Conservation (phyloP, 176 grass and related monocot genomes). For the Lolium multiflorum region DNA sequence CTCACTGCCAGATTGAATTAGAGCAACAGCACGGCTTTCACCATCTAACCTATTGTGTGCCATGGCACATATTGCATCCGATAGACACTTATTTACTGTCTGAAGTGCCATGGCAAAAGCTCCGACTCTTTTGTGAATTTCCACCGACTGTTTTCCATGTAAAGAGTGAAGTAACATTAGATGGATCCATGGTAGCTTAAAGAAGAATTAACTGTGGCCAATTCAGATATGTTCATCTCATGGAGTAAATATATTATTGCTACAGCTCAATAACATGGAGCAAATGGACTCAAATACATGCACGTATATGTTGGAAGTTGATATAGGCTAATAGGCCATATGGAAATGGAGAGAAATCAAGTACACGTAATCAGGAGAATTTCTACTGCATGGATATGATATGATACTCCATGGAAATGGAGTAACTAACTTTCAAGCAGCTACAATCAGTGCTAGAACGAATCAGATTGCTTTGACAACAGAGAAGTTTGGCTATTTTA, state of each 20-base stretch:
- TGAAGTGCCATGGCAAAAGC: slow-evolving; percentile 93
- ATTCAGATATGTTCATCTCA: slow-evolving; percentile 3
- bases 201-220: background rate
- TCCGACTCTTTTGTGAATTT: slow-evolving; percentile 92
- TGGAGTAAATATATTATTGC: slow-evolving; percentile 19
- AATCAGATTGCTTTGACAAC: slow-evolving; percentile 15
- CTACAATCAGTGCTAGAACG: slow-evolving; percentile 28
- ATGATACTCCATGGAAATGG: too few relatives aligned
- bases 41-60: slow-evolving; percentile 72
- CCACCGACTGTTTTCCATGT: slow-evolving; percentile 65
- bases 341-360: slow-evolving; percentile 11
- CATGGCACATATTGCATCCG: slow-evolving; percentile 89
- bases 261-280: slow-evolving; percentile 12
- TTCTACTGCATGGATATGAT: slow-evolving; percentile 21
- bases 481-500: slow-evolving; percentile 26
- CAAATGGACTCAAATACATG: background rate
- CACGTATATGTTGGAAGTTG: slow-evolving; percentile 14
- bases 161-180: slow-evolving; percentile 37
- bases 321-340: background rate
- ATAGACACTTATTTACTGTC: slow-evolving; percentile 96
- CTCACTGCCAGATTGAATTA: slow-evolving; percentile 89
- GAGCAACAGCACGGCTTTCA: slow-evolving; percentile 73
- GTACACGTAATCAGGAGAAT: background rate
- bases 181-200: slow-evolving; percentile 34
- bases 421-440: background rate